A percentile compares a stretch with the other conserved stretches of the same genome.
phyloP scores from a whole-genome alignment of 345 rosid genomes.

The Ceriops tagal region DNA sequence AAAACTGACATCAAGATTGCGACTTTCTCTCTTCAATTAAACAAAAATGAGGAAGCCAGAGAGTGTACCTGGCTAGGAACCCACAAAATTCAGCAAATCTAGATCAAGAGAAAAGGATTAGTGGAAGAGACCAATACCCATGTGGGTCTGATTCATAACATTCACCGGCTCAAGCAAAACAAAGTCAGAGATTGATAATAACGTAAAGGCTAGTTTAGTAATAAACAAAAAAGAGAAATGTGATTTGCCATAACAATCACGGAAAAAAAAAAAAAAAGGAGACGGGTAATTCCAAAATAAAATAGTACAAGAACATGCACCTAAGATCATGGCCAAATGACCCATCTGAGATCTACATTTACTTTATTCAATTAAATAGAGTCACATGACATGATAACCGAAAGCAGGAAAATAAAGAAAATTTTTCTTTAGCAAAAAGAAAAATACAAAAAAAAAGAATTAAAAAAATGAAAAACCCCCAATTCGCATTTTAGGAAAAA shows the following conservation, averaged over 20 bases:
- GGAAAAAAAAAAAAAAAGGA: not conserved
- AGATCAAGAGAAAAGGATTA: conserved; percentile 1
- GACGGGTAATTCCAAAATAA: conserved; percentile 2
- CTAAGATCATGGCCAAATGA: conserved; percentile 8
- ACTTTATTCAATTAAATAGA: too few species aligned
- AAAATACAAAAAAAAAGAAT: too few species aligned
- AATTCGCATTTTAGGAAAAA: too few species aligned
- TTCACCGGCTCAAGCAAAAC: conserved; percentile 5
- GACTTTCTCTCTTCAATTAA: not conserved
- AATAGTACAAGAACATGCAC: not conserved
- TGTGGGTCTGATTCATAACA: conserved; percentile 8
- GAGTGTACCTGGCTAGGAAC: conserved; percentile 1
- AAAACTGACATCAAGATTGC: conserved; percentile 1
- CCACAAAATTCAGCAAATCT: conserved; percentile 5
- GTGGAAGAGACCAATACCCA: not conserved
- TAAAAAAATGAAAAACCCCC: too few species aligned
- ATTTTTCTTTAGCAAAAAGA: too few species aligned
- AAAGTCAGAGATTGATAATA: conserved; percentile 15
- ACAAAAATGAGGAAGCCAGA: not conserved
- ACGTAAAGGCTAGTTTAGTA: not conserved
- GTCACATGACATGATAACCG: too few species aligned
- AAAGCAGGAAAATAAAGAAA: too few species aligned
- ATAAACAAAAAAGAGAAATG: conserved; percentile 2
- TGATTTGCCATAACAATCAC: conserved; percentile 7
- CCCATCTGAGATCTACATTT: conserved; percentile 17